Base-by-base conservation (phyloP, 768 basidiomycete species). In the Tylopilus vinaceipallidus region DNA sequence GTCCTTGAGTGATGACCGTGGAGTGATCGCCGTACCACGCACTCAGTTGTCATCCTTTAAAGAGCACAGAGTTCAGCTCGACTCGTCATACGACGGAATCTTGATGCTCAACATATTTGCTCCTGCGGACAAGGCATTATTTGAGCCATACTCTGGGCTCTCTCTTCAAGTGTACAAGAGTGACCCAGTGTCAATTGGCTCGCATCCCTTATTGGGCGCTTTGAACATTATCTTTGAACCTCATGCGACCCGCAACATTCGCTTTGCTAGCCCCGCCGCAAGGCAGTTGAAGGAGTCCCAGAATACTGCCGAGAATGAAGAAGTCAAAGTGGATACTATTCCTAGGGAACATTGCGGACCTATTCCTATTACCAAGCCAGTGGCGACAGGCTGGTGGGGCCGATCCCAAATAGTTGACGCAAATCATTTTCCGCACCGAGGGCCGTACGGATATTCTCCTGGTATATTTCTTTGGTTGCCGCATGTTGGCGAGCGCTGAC, bases 81-180 rank as follows among this genome's bases (percentile, higher is more conserved):
- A 46, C 1, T 24, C 40, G 3, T 16, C 17, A 17, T 54, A 54
- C 9, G 49, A 54, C 32, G 50, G 49, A 19, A 39, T 39, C 0
- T 29, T 54, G 36, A 52, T 33, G 4, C 35, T 54, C 5, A 42
- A 52, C 45, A 20, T 54, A 38, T 51, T 42, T 20, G 29, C 43
- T 13, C 43, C 53, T 0, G 17, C 12, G 16, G 36, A 11, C 16
- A 37, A 30, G 4, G 3, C 19, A 24, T 20, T 26, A 12, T 54
- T 54, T 20, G 44, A 47, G 11, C 53, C 53, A 3, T 54, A 47
- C 17, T 42, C 49, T n/a, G 44, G 53, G 14, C 11, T 54, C n/a
- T 46, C 49, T 22, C 50, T 54, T 24, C 14, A 42, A n/a, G 45
- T 35, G 23, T 33, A 16, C 22, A 49, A 45, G 33, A 14, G 16